Conservation (phyloP, 1,139 yeast genomes). For the Debaryomycetaceae sp. region DNA sequence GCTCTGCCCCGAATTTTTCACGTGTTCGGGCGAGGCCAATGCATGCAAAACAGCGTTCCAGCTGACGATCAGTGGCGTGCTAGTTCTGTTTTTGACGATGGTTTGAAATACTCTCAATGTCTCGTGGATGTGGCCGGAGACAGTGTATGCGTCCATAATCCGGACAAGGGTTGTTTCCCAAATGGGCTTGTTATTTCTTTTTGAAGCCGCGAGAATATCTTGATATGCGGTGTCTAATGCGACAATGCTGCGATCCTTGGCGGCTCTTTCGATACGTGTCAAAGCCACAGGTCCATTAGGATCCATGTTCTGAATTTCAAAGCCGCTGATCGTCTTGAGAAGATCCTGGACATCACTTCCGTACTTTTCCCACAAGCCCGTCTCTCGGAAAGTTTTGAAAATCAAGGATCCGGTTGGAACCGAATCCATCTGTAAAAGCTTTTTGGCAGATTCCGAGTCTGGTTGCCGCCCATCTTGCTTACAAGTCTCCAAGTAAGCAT, state of each 20-base stretch:
- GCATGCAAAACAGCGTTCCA: conserved; percentile 31
- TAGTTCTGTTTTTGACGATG: conserved; percentile 17
- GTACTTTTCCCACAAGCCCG: conserved; percentile 6
- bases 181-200: conserved; percentile 13
- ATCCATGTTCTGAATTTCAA: conserved; percentile 14
- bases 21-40: conserved; percentile 22
- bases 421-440: conserved; percentile 18
- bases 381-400: conserved; percentile 7
- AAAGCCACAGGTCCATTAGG: conserved; percentile 22
- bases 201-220: conserved; percentile 16
- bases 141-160: conserved; percentile 26
- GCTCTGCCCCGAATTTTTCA: conserved; percentile 7
- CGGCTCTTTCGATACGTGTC: conserved; percentile 13
- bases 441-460: conserved; percentile 16
- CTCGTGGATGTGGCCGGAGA: conserved; percentile 16
- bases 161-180: conserved; percentile 20
- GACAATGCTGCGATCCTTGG: conserved; percentile 10
- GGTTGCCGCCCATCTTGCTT: conserved; percentile 12
- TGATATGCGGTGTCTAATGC: conserved; percentile 14
- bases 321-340: conserved; percentile 5
- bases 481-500: conserved; percentile 24
- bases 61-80: conserved; percentile 16
- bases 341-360: conserved; percentile 9
- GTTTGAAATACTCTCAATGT: conserved; percentile 26
- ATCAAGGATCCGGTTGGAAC: conserved; percentile 16